A percentile compares a stretch with the other conserved stretches of the same genome.
Evolutionary conservation across 2,329 filamentous ascomycete species (phyloP).

Genomic region (Diaporthe caulivora): DNA sequence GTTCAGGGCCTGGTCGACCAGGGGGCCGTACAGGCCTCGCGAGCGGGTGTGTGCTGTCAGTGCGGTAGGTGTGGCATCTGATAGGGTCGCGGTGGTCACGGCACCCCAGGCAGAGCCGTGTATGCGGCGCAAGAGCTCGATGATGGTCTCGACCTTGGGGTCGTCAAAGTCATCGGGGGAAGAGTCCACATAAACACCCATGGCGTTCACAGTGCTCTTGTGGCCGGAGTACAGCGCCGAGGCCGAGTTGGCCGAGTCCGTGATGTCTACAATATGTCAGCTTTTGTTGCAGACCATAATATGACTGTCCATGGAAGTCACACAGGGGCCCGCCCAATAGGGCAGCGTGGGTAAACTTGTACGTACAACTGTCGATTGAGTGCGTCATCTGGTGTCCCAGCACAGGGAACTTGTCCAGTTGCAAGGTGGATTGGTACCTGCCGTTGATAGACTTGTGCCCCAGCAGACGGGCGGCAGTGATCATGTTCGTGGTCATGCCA

Average conservation of each 20-base stretch:
- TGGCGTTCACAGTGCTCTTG: conserved; percentile 85
- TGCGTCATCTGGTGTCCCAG: conserved; percentile 82
- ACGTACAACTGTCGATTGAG: conserved; percentile 21
- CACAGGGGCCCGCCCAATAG: background rate
- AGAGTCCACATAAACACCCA: conserved; percentile 85
- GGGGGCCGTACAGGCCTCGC: conserved; percentile 75
- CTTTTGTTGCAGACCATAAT: background rate
- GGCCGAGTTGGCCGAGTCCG: conserved; percentile 87
- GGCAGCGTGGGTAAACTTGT: too few relatives aligned
- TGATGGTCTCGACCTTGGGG: conserved; percentile 87
- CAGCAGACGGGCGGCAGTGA: conserved; percentile 83
- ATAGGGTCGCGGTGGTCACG: conserved; percentile 84
- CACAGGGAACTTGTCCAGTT: conserved; percentile 87
- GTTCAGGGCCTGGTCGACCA: conserved; percentile 82
- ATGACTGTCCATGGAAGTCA: background rate
- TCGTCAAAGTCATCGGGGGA: conserved; percentile 81
- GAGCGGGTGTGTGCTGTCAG: conserved; percentile 79
- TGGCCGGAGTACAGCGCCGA: conserved; percentile 86
- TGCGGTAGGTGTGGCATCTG: conserved; percentile 86
- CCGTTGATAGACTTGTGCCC: conserved; percentile 88
- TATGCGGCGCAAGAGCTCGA: conserved; percentile 78
- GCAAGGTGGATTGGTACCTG: conserved; percentile 81
- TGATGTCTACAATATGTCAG: conserved; percentile 73
- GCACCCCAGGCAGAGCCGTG: conserved; percentile 70
- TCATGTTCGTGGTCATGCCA: conserved; percentile 82